Base-by-base conservation (phyloP, 2,329 filamentous ascomycete species). In the Thielaviopsis euricoi region DNA sequence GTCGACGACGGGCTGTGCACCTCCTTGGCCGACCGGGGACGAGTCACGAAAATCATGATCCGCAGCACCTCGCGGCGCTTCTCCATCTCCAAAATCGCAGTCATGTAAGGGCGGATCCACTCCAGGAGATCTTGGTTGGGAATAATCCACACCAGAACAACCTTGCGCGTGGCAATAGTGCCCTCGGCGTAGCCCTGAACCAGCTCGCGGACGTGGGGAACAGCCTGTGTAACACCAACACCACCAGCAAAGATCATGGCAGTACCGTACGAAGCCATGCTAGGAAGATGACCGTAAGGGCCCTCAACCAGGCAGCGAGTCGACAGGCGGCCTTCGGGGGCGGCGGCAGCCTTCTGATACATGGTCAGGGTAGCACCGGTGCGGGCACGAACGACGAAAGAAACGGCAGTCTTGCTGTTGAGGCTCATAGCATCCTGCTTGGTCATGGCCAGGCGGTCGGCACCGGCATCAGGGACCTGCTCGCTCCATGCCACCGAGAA, bases 71-170 rank as follows among this genome's bases (percentile, higher is more conserved):
- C 86, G 58, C 86, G 79, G 54, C 86, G 80, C 67, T 77, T 80
- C 59, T 87, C 83, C 82, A 89, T 86, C 60, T 80, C 79, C 46
- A 89, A 74, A 61, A 89, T 88, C 65, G 84, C 78, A 3, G 85
- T 89, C 86, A 90, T 89, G 85, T 85, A 89, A 7, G 85, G 84
- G 52, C 85, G 77, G 66, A 89, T 89, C 86, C 86, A 90, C 69
- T 90, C 86, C 29, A 90, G 76, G 67, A 89, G 86, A 71, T 89
- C 86, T 64, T 84, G 84, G 64, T 79, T 85, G 65, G 87, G 86
- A 59, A 91, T 86, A 53, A 83, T 83, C 87, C 87, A 91, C 48
- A 89, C 81, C 23, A 91, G 76, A 5, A 88, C 74, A 54, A 90
- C 76, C 67, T 83, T 86, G 62, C 84, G 80, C 1, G 84, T 81